Evolutionary conservation across 2,329 filamentous ascomycete genomes (phyloP).

Genomic region (Periconia sp.): DNA sequence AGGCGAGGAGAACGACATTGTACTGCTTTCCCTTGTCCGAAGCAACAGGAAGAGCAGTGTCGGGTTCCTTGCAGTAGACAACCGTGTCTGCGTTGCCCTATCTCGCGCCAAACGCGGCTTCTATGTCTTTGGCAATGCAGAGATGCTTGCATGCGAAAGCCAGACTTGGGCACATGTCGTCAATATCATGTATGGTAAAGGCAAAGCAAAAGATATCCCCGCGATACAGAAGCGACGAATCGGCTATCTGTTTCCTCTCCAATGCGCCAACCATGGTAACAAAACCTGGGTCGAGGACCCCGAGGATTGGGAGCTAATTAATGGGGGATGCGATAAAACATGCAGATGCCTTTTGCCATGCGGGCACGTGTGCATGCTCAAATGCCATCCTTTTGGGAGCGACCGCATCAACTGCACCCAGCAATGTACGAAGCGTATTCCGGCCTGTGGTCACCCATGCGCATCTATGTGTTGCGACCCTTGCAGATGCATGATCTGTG

Average conservation of each 20-base stretch:
- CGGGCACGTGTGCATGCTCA: constrained; percentile 39
- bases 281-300: constrained; percentile 56
- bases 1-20: constrained; percentile 86
- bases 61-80: constrained; percentile 75
- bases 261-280: constrained; percentile 65
- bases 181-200: constrained; percentile 52
- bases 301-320: constrained; percentile 34
- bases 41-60: constrained; percentile 65
- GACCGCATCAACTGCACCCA: constrained; percentile 41
- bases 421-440: constrained; percentile 26
- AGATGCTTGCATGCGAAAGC: constrained; percentile 56
- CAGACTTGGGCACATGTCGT: constrained; percentile 60
- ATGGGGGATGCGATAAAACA: constrained; percentile 36
- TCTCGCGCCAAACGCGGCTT: constrained; percentile 78
- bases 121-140: constrained; percentile 82
- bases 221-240: constrained; percentile 42
- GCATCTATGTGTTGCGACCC: constrained; percentile 32
- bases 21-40: constrained; percentile 81
- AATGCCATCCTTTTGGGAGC: constrained; percentile 43
- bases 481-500: constrained; percentile 37
- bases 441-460: constrained; percentile 38
- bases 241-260: constrained; percentile 64
- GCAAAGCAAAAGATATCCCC: constrained; percentile 35
- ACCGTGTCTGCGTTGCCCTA: constrained; percentile 67
- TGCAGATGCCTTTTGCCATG: constrained; percentile 40